Evolutionary conservation across 2,329 filamentous ascomycete genomes (phyloP).

Genomic region (Neobulgaria alba): DNA sequence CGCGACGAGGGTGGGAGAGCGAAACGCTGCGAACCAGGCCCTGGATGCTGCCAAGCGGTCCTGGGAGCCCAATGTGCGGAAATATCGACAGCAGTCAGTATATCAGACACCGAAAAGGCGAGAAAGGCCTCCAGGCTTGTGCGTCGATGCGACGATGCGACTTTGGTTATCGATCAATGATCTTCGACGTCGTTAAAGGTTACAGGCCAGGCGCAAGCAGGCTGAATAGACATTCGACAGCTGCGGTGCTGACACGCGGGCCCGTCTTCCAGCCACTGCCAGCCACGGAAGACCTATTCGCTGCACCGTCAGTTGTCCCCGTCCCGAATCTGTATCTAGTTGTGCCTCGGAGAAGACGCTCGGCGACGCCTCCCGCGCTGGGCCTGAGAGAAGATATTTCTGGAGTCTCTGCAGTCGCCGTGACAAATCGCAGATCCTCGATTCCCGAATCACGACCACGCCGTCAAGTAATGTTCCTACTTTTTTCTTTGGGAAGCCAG

Average conservation of each 20-base stretch:
- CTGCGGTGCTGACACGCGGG: not conserved
- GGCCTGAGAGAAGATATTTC: constrained; percentile 1
- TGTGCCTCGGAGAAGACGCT: constrained; percentile 4
- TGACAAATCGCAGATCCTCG: too few relatives aligned
- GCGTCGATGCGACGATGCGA: not conserved
- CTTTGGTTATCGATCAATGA: not conserved
- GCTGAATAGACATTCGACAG: not conserved
- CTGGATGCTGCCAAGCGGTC: too few relatives aligned
- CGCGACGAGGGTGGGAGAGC: not conserved
- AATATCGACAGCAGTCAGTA: too few relatives aligned
- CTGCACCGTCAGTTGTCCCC: too few relatives aligned
- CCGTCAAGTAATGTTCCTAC: too few relatives aligned
- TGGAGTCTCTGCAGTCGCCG: too few relatives aligned
- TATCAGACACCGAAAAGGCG: not conserved
- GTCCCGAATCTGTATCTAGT: too few relatives aligned
- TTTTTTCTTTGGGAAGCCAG: too few relatives aligned
- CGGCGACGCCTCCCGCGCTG: constrained; percentile 7
- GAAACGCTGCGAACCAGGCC: not conserved
- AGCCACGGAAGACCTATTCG: too few relatives aligned
- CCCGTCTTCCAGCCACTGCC: too few relatives aligned
- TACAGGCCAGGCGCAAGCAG: not conserved
- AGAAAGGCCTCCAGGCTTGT: not conserved
- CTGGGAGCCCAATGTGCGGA: too few relatives aligned
- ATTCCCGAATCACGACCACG: too few relatives aligned
- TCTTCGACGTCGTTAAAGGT: not conserved